Evolutionary conservation across 2,329 filamentous ascomycete genomes (phyloP).

Genomic region (Rutstroemia sydowiana): DNA sequence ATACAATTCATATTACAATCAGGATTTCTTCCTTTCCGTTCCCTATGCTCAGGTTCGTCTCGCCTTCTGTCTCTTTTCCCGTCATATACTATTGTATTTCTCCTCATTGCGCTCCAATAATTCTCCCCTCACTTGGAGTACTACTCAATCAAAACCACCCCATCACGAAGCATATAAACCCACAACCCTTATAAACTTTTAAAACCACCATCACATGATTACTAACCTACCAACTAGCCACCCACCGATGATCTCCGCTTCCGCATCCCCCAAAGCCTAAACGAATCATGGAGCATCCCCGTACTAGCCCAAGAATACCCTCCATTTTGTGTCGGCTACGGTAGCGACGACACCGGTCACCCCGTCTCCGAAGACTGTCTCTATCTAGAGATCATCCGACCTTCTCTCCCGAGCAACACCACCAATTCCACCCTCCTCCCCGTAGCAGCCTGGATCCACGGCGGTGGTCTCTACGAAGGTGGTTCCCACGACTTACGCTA

Average conservation of each 20-base stretch:
- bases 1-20: slow-evolving; percentile 17
- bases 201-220: neutral
- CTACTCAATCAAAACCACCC: too few relatives aligned
- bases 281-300: slow-evolving; percentile 14
- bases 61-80: neutral
- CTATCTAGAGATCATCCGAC: slow-evolving; percentile 47
- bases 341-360: slow-evolving; percentile 16
- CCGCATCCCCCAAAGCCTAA: slow-evolving; percentile 16
- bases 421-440: slow-evolving; percentile 28
- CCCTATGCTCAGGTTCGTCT: slow-evolving; percentile 19
- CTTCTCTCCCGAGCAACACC: slow-evolving; percentile 30
- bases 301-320: slow-evolving; percentile 16
- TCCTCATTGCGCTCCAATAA: too few relatives aligned
- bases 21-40: slow-evolving; percentile 25
- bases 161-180: too few relatives aligned
- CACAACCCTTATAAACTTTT: neutral
- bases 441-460: slow-evolving; percentile 50
- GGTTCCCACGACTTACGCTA: slow-evolving; percentile 17
- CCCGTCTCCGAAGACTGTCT: slow-evolving; percentile 42
- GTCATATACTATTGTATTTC: too few relatives aligned
- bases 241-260: slow-evolving; percentile 21
- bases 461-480: slow-evolving; percentile 36
- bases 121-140: too few relatives aligned
- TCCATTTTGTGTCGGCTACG: slow-evolving; percentile 23
- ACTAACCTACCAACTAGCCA: slow-evolving; percentile 15